These are phyloP conservation scores for Peronospora farinosa DNA, from an alignment of 352 stramenopile genomes.

Conservation along the genomic window DNA sequence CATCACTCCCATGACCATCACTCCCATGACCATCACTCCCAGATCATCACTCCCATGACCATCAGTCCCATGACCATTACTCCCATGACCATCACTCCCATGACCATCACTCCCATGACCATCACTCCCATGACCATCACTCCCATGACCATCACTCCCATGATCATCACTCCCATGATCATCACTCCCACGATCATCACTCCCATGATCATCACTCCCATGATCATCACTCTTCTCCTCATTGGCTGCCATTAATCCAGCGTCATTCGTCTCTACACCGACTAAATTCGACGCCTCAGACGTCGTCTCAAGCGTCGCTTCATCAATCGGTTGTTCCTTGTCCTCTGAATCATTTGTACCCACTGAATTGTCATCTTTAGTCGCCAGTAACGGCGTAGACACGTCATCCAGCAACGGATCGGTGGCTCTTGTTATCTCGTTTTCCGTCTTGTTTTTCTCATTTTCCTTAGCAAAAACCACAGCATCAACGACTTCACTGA, in stretches of 20 bases:
- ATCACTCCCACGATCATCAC: background rate
- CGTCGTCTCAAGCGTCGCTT: background rate
- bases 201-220: background rate
- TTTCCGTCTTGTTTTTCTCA: background rate
- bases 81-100: background rate
- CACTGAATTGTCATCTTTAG: background rate
- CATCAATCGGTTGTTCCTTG: slow-evolving; percentile 2
- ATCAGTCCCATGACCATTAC: background rate
- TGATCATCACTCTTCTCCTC: background rate
- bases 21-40: background rate
- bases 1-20: background rate
- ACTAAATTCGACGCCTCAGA: background rate
- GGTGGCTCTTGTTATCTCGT: slow-evolving; percentile 1
- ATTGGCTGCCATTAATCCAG: background rate
- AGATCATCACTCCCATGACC: background rate
- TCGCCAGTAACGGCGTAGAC: slow-evolving; percentile 4
- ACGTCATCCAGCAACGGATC: slow-evolving; percentile 6
- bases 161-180: background rate
- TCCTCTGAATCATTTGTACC: background rate
- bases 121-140: background rate
- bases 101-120: background rate
- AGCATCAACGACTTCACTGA: background rate
- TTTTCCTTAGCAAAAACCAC: background rate
- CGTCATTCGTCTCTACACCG: background rate
- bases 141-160: background rate